Evolutionary conservation across 2,329 filamentous ascomycete genomes (phyloP).

Genomic region (Alternaria brassicicola): DNA sequence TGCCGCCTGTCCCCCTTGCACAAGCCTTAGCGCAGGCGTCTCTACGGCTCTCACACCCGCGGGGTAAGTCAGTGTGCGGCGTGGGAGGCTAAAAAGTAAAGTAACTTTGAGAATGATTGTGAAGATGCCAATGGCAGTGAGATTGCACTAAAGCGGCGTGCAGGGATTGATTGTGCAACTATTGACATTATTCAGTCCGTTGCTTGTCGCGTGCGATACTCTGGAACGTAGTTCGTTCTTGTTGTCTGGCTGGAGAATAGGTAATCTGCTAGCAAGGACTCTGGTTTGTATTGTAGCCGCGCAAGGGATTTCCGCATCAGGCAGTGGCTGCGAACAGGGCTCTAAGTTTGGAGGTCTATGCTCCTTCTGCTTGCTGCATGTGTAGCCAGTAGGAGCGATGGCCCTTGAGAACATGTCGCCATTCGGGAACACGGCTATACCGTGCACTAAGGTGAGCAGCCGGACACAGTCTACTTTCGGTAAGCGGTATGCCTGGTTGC

Average conservation of each 20-base stretch:
- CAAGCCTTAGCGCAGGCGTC: conserved; percentile 10
- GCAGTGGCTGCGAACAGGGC: conserved; percentile 6
- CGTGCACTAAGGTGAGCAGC: conserved; percentile 4
- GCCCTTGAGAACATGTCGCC: not conserved
- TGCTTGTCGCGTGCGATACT: conserved; percentile 21
- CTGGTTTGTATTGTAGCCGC: not conserved
- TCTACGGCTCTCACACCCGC: conserved; percentile 5
- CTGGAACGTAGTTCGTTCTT: conserved; percentile 3
- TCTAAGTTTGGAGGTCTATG: not conserved
- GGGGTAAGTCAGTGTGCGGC: conserved; percentile 18
- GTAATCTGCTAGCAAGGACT: not conserved
- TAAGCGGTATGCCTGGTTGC: conserved; percentile 1
- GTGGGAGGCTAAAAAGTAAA: conserved; percentile 14
- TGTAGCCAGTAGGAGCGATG: not conserved
- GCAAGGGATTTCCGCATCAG: not conserved
- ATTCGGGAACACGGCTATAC: conserved; percentile 2
- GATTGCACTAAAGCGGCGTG: conserved; percentile 11
- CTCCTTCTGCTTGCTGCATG: conserved; percentile 6
- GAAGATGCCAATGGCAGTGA: conserved; percentile 5
- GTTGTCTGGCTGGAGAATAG: not conserved
- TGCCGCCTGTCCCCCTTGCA: conserved; percentile 12
- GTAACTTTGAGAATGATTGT: conserved; percentile 1
- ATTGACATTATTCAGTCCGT: conserved; percentile 13
- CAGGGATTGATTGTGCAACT: conserved; percentile 5
- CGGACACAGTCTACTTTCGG: conserved; percentile 8